A percentile compares a stretch with the other conserved stretches of the same genome.
These are phyloP conservation scores for Dactylis glomerata DNA, from an alignment of 176 grass and related monocot species.

Conservation along the genomic window DNA sequence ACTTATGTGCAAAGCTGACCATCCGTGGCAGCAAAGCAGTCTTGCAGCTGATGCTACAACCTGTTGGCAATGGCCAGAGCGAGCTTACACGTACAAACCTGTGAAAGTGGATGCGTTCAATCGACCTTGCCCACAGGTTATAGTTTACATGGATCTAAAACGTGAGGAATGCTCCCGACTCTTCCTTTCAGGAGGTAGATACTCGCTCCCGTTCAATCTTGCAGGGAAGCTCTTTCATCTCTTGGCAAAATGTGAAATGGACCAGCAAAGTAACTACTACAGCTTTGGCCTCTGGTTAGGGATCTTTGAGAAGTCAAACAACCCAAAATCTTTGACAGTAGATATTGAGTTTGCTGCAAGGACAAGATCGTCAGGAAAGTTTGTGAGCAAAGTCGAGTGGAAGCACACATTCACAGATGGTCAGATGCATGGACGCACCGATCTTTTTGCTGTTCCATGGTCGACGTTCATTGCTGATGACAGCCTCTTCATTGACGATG, in stretches of 20 bases:
- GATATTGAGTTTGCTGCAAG: constrained; percentile 83
- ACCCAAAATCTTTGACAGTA: constrained; percentile 30
- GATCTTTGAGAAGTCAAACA: too few species aligned
- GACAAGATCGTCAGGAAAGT: constrained; percentile 51
- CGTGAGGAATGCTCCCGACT: constrained; percentile 72
- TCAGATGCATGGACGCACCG: constrained; percentile 61
- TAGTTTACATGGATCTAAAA: constrained; percentile 79
- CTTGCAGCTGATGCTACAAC: background rate
- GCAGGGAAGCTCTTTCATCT: constrained; percentile 66
- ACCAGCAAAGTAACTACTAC: background rate
- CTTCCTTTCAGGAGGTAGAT: constrained; percentile 60
- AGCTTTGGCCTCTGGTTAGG: constrained; percentile 1
- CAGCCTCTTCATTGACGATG: constrained; percentile 63
- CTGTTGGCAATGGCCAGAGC: constrained; percentile 43
- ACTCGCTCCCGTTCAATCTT: constrained; percentile 61
- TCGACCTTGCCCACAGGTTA: constrained; percentile 64
- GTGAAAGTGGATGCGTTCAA: constrained; percentile 80
- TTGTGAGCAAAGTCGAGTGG: constrained; percentile 77
- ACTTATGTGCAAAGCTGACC: background rate
- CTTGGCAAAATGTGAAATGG: constrained; percentile 11
- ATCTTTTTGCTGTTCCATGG: constrained; percentile 82
- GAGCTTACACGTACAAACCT: constrained; percentile 76
- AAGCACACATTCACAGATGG: constrained; percentile 67
- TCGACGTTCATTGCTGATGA: constrained; percentile 69
- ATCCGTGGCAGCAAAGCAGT: background rate